Percentiles rank a stretch among this genome's conserved stretches.
Conservation (phyloP, 805 yeast species). For the Lipomyces starkeyi region DNA sequence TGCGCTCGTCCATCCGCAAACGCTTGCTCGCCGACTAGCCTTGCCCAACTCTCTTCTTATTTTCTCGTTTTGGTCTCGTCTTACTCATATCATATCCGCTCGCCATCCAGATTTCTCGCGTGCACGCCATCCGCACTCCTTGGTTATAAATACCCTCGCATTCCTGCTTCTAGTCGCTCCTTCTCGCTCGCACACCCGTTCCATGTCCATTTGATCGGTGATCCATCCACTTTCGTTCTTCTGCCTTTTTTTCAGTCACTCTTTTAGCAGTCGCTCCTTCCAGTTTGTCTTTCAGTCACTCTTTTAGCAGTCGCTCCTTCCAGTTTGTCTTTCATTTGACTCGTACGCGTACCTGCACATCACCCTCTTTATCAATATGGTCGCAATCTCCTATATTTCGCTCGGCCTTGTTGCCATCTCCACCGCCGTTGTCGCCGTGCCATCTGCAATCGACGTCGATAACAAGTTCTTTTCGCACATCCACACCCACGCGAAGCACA, state of each 20-base stretch:
- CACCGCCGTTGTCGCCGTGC: constrained; percentile 33
- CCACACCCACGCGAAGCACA: constrained; percentile 5
- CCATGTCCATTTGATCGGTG: constrained; percentile 5
- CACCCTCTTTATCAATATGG: constrained; percentile 10
- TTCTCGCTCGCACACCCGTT: constrained; percentile 8
- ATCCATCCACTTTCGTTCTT: neutral
- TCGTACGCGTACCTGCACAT: neutral
- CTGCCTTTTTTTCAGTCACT: constrained; percentile 2
- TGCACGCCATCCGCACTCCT: neutral
- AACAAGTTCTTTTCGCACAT: constrained; percentile 17
- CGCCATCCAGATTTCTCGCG: constrained; percentile 1
- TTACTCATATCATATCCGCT: neutral
- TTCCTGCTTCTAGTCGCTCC: constrained; percentile 10
- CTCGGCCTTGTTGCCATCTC: constrained; percentile 29
- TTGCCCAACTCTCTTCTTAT: neutral
- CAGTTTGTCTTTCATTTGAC: neutral
- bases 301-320: neutral
- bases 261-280: neutral
- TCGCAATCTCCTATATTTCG: constrained; percentile 19
- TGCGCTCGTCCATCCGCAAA: neutral
- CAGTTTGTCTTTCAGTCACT: constrained; percentile 1
- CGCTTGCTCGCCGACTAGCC: neutral
- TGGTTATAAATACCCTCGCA: neutral
- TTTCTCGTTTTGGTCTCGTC: neutral
- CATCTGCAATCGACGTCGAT: constrained; percentile 20